Percentiles rank a stretch among this genome's conserved stretches.
Conservation (phyloP, 495 filamentous ascomycete species). For the Aspergillus conjunctus region DNA sequence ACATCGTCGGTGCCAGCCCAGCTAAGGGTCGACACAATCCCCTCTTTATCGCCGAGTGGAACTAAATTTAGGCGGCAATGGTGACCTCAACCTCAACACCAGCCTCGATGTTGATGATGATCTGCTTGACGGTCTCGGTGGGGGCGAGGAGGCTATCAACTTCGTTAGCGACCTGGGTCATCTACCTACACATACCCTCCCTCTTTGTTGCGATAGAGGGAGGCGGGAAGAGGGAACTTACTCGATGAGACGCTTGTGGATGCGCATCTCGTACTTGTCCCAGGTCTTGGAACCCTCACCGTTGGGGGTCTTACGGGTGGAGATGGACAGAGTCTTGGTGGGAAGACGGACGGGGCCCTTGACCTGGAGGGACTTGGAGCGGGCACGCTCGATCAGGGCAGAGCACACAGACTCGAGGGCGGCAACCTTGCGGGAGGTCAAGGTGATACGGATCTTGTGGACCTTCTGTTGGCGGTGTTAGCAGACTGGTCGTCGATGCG, state of each 20-base stretch:
- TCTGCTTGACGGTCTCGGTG: constrained; percentile 99
- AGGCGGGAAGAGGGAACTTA: constrained; percentile 48
- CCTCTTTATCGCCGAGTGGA: constrained; percentile 23
- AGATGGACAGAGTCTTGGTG: constrained; percentile 95
- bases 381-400: constrained; percentile 98
- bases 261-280: constrained; percentile 99
- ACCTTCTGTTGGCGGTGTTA: constrained; percentile 64
- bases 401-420: constrained; percentile 97
- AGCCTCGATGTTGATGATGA: constrained; percentile 99
- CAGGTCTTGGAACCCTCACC: constrained; percentile 99
- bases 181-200: background rate
- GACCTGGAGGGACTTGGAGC: constrained; percentile 96
- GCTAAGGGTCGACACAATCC: constrained; percentile 21
- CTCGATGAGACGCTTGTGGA: constrained; percentile 98
- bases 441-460: constrained; percentile 98
- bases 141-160: constrained; percentile 81
- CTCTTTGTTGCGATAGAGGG: background rate
- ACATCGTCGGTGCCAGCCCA: constrained; percentile 24
- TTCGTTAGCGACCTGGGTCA: background rate
- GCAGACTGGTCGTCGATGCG: background rate
- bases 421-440: constrained; percentile 88
- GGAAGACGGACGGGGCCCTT: constrained; percentile 99
- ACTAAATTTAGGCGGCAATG: constrained; percentile 84
- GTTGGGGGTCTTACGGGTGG: constrained; percentile 93
- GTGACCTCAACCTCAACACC: constrained; percentile 99